A percentile compares a stretch with the other conserved stretches of the same genome.
Conservation (phyloP, 192 early-diverging fungal species). For the Linnemannia schmuckeri region DNA sequence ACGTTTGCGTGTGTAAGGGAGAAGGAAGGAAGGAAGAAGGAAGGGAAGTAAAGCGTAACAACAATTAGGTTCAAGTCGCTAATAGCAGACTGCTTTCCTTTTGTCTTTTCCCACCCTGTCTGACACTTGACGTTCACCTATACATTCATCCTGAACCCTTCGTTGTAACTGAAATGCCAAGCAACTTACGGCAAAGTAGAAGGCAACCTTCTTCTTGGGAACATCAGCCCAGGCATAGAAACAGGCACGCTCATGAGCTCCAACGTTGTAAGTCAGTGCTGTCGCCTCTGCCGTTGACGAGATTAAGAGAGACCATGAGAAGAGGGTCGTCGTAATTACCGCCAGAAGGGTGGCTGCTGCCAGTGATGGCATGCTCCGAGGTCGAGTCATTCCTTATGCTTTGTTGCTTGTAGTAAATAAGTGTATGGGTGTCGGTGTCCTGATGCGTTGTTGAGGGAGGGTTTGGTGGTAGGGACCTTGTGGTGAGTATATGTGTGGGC, state of each 20-base stretch:
- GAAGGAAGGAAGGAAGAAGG: background rate
- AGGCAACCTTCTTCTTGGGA: constrained; percentile 91
- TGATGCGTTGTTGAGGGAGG: background rate
- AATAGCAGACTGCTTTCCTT: background rate
- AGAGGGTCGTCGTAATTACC: background rate
- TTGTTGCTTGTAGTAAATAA: background rate
- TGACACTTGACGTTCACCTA: background rate
- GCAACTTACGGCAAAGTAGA: constrained; percentile 94
- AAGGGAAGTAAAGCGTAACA: background rate
- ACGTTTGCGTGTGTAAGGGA: no score
- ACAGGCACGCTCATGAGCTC: constrained; percentile 91
- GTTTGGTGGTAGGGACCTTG: background rate
- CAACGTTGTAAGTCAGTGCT: constrained; percentile 86
- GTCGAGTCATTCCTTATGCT: background rate
- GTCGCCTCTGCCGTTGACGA: constrained; percentile 51
- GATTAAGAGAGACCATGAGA: constrained; percentile 5
- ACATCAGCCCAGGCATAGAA: constrained; percentile 87
- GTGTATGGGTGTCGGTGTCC: background rate
- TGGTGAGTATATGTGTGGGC: background rate
- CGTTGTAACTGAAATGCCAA: no score
- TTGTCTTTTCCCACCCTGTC: background rate
- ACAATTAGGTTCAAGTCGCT: background rate
- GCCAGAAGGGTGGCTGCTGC: background rate
- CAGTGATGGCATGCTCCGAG: background rate
- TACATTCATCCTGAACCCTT: background rate